Evolutionary conservation across 768 basidiomycete genomes (phyloP), one percentile per base, ranked within the genome.

Genomic region (Naematelia aurantialba): DNA sequence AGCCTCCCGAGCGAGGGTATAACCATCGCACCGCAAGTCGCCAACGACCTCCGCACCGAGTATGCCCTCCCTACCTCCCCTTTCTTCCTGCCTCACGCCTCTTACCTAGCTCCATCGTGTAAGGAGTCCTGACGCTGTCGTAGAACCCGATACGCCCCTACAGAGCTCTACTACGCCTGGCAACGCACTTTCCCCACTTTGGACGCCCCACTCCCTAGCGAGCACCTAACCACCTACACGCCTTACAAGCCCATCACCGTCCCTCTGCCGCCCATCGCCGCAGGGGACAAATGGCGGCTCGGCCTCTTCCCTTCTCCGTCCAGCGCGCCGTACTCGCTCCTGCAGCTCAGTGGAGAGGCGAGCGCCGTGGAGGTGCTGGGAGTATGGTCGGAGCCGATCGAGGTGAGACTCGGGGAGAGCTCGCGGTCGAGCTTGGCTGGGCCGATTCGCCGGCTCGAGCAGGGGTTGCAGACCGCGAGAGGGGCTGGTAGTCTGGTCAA

Each of bases 21-120:
- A 51, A 75, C 79, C 12, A 82, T 93, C 52, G 89, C 86, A 1
- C 89, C 89, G 0, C 91, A 93, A 74, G 84, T 96, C 60, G 85
- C 87, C 27, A 94, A 96, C 74, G 92, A 94, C 66, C 82, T 94
- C 22, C 83, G 92, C 29, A 94, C 92, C 30, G 91, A 92, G 77
- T 79, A 55, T 46, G 77, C 72, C 25, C 46, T 13, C 52, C 34
- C 51, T 47, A 50, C 44, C 19, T 55, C 46, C 4, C 45, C 58
- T 17, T 51, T 5, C 25, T 52, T 52, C 5, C 34, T 31, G 50
- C 31, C 3, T 2, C 13, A 31, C 26, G 21, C 14, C 52, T 5
- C 31, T 22, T n/a, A 10, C 19, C 34, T 17, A 49, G 4, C 21
- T 14, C 52, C 39, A 56, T 48, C 47, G 13, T 49, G 30, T 52